phyloP scores from a whole-genome alignment of 345 rosid genomes.

The Murraya koenigii region DNA sequence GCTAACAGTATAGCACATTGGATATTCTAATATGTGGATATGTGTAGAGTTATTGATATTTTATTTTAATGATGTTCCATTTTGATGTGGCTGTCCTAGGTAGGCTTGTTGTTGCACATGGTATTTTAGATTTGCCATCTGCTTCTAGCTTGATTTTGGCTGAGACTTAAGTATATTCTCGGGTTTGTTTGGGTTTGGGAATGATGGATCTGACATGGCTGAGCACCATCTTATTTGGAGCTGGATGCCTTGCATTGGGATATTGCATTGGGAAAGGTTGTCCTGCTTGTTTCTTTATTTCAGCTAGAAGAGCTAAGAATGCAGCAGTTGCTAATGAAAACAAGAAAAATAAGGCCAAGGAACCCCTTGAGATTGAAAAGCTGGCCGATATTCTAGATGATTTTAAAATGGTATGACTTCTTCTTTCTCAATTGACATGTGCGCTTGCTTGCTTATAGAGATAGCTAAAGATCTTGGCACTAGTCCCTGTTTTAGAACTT shows the following conservation, averaged over 20 bases:
- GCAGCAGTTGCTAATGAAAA: slow-evolving; percentile 19
- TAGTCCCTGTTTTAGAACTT: neutral
- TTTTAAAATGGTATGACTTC: slow-evolving; percentile 73
- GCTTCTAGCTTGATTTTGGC: slow-evolving; percentile 7
- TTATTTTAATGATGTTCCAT: neutral
- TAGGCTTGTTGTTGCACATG: neutral
- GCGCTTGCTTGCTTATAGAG: neutral
- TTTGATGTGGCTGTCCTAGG: neutral
- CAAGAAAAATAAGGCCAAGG: slow-evolving; percentile 43
- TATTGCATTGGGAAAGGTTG: slow-evolving; percentile 65
- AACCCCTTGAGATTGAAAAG: slow-evolving; percentile 71
- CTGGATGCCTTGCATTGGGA: slow-evolving; percentile 81
- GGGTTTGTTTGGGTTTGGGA: slow-evolving; percentile 6
- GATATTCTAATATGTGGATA: neutral
- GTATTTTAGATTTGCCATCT: neutral
- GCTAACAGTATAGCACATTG: neutral
- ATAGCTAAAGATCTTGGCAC: neutral
- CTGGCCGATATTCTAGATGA: slow-evolving; percentile 82
- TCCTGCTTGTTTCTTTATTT: slow-evolving; percentile 38
- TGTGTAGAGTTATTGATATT: neutral
- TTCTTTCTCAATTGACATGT: neutral
- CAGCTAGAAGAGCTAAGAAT: slow-evolving; percentile 28
- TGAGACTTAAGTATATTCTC: neutral
- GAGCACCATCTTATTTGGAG: slow-evolving; percentile 75
- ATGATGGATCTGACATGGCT: slow-evolving; percentile 79